Conservation (phyloP, 371 early-diverging fungal genomes). For the Chytridiales sp. region DNA sequence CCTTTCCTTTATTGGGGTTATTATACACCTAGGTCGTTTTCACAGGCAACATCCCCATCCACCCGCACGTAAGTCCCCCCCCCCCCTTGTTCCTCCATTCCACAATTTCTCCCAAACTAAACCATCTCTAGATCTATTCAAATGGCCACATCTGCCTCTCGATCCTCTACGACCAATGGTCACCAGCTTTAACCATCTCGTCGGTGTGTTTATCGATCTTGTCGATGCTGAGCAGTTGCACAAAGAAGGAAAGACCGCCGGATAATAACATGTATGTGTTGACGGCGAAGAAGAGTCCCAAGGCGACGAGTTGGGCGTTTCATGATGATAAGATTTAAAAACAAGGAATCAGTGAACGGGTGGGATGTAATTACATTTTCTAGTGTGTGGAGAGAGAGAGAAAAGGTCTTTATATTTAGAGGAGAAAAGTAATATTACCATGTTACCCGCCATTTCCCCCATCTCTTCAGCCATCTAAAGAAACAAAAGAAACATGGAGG, state of each 20-base stretch:
- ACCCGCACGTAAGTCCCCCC: slow-evolving; percentile 71
- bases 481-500: too few relatives aligned
- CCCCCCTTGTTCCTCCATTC: background rate
- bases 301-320: slow-evolving; percentile 82
- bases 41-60: slow-evolving; percentile 66
- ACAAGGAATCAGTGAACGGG: too few relatives aligned
- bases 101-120: background rate
- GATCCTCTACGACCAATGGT: slow-evolving; percentile 94
- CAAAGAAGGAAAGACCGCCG: slow-evolving; percentile 74
- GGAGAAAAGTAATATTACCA: too few relatives aligned
- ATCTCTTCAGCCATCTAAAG: too few relatives aligned
- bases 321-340: too few relatives aligned
- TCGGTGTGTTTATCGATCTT: slow-evolving; percentile 91
- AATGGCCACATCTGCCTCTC: slow-evolving; percentile 96
- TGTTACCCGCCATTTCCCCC: too few relatives aligned
- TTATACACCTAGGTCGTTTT: slow-evolving; percentile 59
- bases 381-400: too few relatives aligned
- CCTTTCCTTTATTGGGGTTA: background rate
- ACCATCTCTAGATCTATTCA: slow-evolving; percentile 67
- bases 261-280: slow-evolving; percentile 72
- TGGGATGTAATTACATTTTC: too few relatives aligned
- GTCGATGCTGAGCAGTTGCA: slow-evolving; percentile 86
- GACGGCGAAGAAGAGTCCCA: slow-evolving; percentile 71
- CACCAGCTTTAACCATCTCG: slow-evolving; percentile 90
- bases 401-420: too few relatives aligned